Percentiles rank a stretch among this genome's conserved stretches.
phyloP scores from a whole-genome alignment of 495 filamentous ascomycete species.

The Aspergillus egyptiacus region DNA sequence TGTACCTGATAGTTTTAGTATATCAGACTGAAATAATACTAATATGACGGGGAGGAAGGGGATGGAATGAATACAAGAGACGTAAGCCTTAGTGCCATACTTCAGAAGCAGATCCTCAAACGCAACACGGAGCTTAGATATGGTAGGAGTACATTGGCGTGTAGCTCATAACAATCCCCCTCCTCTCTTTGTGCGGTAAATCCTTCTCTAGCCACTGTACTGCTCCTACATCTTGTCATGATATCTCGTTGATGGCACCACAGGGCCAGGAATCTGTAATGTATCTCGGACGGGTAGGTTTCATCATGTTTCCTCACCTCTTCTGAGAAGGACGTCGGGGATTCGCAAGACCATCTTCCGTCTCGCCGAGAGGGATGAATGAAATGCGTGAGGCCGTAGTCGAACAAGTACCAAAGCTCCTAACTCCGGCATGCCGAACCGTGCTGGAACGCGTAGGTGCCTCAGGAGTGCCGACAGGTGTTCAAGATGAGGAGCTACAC shows the following conservation, averaged over 20 bases:
- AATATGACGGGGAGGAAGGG: not conserved
- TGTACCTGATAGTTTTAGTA: conserved; percentile 28
- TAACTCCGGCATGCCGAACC: conserved; percentile 48
- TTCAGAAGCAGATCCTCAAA: conserved; percentile 52
- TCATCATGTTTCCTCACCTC: conserved; percentile 37
- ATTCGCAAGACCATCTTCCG: conserved; percentile 44
- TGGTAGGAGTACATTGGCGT: conserved; percentile 53
- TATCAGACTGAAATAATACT: not conserved
- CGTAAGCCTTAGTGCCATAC: conserved; percentile 52
- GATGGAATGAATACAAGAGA: conserved; percentile 24
- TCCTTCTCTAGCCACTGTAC: conserved; percentile 46
- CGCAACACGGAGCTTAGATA: conserved; percentile 37
- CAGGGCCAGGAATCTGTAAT: conserved; percentile 48
- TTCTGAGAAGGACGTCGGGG: conserved; percentile 36
- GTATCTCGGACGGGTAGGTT: conserved; percentile 36
- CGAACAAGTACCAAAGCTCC: conserved; percentile 56
- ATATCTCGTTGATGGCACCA: conserved; percentile 35
- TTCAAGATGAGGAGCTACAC: conserved; percentile 49
- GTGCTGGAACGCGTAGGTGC: conserved; percentile 50
- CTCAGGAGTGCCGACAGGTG: conserved; percentile 48
- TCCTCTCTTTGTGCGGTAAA: conserved; percentile 47
- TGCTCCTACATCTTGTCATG: conserved; percentile 39
- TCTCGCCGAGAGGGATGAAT: conserved; percentile 46
- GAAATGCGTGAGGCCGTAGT: conserved; percentile 49
- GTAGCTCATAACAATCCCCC: conserved; percentile 53